Conservation (phyloP, 2,329 filamentous ascomycete genomes). For the Paecilomyces sp. region DNA sequence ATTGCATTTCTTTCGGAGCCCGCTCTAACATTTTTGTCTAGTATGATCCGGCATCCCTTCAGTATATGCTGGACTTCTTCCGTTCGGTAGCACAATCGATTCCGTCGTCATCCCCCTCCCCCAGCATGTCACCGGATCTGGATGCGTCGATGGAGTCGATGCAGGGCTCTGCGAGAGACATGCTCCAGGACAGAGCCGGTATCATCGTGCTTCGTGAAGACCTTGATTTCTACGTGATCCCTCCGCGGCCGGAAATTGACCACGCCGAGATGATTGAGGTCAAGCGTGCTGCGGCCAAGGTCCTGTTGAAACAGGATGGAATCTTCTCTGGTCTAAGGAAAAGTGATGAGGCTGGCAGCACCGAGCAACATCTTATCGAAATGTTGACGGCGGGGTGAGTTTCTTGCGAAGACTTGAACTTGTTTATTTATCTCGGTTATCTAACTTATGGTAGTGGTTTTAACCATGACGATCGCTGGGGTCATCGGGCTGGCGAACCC, state of each 20-base stretch:
- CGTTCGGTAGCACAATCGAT: constrained; percentile 95
- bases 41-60: constrained; percentile 93
- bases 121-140: constrained; percentile 52
- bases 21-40: constrained; percentile 36
- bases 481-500: constrained; percentile 92
- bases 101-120: constrained; percentile 57
- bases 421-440: neutral
- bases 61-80: constrained; percentile 99
- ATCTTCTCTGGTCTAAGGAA: constrained; percentile 94
- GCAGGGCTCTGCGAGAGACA: constrained; percentile 62
- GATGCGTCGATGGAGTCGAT: constrained; percentile 65
- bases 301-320: constrained; percentile 80
- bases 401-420: neutral
- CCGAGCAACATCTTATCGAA: constrained; percentile 96
- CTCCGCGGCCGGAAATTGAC: constrained; percentile 74
- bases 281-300: constrained; percentile 82
- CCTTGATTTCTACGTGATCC: constrained; percentile 95
- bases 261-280: constrained; percentile 91
- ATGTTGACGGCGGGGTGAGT: constrained; percentile 96
- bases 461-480: constrained; percentile 92
- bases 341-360: constrained; percentile 92
- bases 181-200: constrained; percentile 80
- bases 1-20: neutral
- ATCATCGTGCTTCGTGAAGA: constrained; percentile 97
- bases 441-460: constrained; percentile 62